A percentile compares a stretch with the other conserved stretches of the same genome.
These are phyloP conservation scores for Talaromyces funiculosus DNA, from an alignment of 2,329 filamentous ascomycete genomes.

Conservation along the genomic window DNA sequence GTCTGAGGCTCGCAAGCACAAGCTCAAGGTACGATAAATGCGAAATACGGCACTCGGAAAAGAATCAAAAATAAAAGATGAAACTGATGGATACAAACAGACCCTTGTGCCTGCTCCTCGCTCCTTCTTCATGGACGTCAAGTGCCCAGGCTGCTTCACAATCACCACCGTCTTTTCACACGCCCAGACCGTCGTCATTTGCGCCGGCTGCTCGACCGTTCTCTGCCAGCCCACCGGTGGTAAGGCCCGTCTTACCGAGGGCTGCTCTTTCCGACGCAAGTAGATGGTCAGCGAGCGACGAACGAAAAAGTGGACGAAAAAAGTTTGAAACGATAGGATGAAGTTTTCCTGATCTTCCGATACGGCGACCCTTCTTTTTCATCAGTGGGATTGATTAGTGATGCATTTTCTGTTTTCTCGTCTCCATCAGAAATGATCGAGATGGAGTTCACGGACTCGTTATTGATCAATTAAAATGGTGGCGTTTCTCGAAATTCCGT, in stretches of 20 bases:
- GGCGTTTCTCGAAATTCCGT: background rate
- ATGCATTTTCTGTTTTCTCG: background rate
- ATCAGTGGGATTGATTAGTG: background rate
- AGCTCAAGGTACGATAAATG: slow-evolving; percentile 81
- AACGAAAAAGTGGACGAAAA: slow-evolving; percentile 15
- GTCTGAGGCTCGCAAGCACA: slow-evolving; percentile 99
- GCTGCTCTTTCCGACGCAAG: slow-evolving; percentile 99
- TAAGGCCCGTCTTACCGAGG: slow-evolving; percentile 97
- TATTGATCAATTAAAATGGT: background rate
- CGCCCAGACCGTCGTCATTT: slow-evolving; percentile 99
- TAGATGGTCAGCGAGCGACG: slow-evolving; percentile 47
- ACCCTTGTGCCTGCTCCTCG: slow-evolving; percentile 91
- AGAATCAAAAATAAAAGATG: background rate
- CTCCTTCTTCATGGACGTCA: slow-evolving; percentile 99
- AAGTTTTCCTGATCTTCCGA: slow-evolving; percentile 1
- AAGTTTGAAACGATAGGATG: slow-evolving; percentile 7
- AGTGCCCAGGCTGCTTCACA: slow-evolving; percentile 99
- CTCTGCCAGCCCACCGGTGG: slow-evolving; percentile 99
- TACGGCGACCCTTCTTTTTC: background rate
- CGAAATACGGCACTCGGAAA: background rate
- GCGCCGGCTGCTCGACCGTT: slow-evolving; percentile 98
- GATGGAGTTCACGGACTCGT: background rate
- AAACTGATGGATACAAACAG: slow-evolving; percentile 40
- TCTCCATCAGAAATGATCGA: background rate
- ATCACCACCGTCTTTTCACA: slow-evolving; percentile 99